Conservation (phyloP, 2,329 filamentous ascomycete species). For the Scytalidium lignicola region DNA sequence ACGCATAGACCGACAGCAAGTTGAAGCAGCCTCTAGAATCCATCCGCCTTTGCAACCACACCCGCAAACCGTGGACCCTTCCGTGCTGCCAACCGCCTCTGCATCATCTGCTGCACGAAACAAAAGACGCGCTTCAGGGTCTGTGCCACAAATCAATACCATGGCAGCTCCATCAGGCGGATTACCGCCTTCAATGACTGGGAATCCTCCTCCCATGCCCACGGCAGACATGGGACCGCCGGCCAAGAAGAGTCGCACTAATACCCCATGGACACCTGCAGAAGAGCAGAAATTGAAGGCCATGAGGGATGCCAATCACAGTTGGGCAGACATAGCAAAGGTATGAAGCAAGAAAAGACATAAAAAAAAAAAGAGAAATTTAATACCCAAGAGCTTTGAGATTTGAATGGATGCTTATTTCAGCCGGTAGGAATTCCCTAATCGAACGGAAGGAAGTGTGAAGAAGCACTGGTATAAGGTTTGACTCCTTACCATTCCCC, state of each 20-base stretch:
- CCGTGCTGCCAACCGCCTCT: slow-evolving; percentile 15
- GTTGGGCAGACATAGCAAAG: slow-evolving; percentile 98
- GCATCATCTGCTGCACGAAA: slow-evolving; percentile 18
- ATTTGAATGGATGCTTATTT: too few relatives aligned
- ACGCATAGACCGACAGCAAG: slow-evolving; percentile 20
- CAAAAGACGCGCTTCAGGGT: slow-evolving; percentile 21
- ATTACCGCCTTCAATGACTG: slow-evolving; percentile 7
- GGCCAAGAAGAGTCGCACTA: slow-evolving; percentile 92
- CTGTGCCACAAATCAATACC: slow-evolving; percentile 9
- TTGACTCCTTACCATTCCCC: slow-evolving; percentile 19
- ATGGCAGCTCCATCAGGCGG: slow-evolving; percentile 19
- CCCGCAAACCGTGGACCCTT: slow-evolving; percentile 14
- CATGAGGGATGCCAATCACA: slow-evolving; percentile 89
- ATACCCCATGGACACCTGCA: slow-evolving; percentile 94
- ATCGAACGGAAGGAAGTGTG: slow-evolving; percentile 90
- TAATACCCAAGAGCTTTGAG: too few relatives aligned
- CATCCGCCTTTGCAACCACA: slow-evolving; percentile 11
- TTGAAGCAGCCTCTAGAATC: slow-evolving; percentile 15
- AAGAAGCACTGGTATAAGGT: slow-evolving; percentile 99
- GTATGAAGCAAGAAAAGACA: slow-evolving; percentile 43
- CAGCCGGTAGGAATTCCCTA: slow-evolving; percentile 80
- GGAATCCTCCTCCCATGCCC: slow-evolving; percentile 20
- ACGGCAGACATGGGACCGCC: slow-evolving; percentile 40
- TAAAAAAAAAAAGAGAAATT: slow-evolving; percentile 18
- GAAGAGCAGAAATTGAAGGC: slow-evolving; percentile 90